Base-by-base conservation (phyloP, 305 asterid genomes). In the Coffea humblotiana region DNA sequence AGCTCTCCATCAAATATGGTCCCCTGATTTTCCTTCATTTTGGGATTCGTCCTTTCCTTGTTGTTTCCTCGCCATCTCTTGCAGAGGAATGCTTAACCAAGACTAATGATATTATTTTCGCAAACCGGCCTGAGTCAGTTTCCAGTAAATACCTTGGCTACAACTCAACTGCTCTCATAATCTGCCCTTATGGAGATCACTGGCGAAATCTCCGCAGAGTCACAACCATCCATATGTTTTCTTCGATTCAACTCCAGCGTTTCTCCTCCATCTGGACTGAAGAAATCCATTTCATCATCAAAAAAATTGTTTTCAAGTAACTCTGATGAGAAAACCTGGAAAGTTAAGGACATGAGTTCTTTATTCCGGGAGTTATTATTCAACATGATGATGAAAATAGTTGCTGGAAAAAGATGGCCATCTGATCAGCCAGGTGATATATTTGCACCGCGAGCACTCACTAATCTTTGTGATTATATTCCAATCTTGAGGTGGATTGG, bases 341-440 rank as follows among this genome's bases (percentile, higher is more conserved):
- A 23, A 61, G 4, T 61, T 25, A 29, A 23, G 6, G 14, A 61
- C 67, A 4, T 61, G 67, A 61, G n/a, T 23, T 23, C 14, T 25
- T 52, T 52, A 6, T 15, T 52, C 21, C 18, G 58, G 58, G 58
- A 52, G 23, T 52, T 21, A 25, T 2, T 61, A 25, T 61, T 61
- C 67, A 25, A 61, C 13, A 32, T 61, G 25, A 61, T 61, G 23
- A 61, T 11, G 67, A 61, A 61, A 10, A 21, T 61, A 13, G 67
- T 61, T 61, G 32, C 67, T 10, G 67, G 32, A 61, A 61, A 61
- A 61, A n/a, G 67, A 61, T 61, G 67, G 67, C 67, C 67, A 61
- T 61, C 67, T 23, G 32, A 61, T 9, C 67, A 61, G 67, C 32
- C 32, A 23, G 14, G 11, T 61, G 67, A 21, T 25, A 23, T 61